A percentile compares a stretch with the other conserved stretches of the same genome.
These are phyloP conservation scores for Acorus calamus DNA, from an alignment of 106 monocot species.

Conservation along the genomic window DNA sequence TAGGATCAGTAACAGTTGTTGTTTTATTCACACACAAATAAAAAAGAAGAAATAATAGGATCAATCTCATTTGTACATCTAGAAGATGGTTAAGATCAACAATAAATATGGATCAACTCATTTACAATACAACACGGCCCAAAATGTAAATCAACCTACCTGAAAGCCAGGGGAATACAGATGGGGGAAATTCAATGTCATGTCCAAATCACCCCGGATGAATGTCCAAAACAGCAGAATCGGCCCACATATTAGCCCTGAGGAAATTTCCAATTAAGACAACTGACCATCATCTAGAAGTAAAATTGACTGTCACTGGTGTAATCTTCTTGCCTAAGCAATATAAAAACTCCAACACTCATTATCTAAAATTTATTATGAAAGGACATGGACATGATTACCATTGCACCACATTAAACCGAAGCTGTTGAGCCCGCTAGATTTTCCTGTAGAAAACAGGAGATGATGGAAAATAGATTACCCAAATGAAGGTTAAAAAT, in stretches of 20 bases:
- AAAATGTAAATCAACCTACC: slow-evolving; percentile 21
- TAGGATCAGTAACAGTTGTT: too few species aligned
- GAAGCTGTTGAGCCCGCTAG: slow-evolving; percentile 96
- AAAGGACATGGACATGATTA: slow-evolving; percentile 21
- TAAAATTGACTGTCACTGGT: too few species aligned
- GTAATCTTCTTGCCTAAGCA: too few species aligned
- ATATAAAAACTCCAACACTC: background rate
- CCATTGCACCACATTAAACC: slow-evolving; percentile 99
- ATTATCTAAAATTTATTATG: background rate
- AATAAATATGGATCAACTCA: too few species aligned
- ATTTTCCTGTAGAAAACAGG: slow-evolving; percentile 47
- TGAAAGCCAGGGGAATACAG: slow-evolving; percentile 70
- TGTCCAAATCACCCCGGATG: slow-evolving; percentile 62
- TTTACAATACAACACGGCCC: too few species aligned
- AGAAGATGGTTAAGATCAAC: too few species aligned
- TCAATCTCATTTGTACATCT: too few species aligned
- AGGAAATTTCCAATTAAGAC: background rate
- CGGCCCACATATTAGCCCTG: slow-evolving; percentile 90
- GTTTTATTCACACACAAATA: too few species aligned
- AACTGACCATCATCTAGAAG: too few species aligned
- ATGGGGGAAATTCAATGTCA: slow-evolving; percentile 60
- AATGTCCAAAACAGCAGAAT: slow-evolving; percentile 76
- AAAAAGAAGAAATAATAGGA: too few species aligned
- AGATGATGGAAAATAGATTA: background rate
- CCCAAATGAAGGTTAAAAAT: background rate